A percentile compares a stretch with the other conserved stretches of the same genome.
Evolutionary conservation across 2,329 filamentous ascomycete species (phyloP).

Genomic region (Cercospora zeina): DNA sequence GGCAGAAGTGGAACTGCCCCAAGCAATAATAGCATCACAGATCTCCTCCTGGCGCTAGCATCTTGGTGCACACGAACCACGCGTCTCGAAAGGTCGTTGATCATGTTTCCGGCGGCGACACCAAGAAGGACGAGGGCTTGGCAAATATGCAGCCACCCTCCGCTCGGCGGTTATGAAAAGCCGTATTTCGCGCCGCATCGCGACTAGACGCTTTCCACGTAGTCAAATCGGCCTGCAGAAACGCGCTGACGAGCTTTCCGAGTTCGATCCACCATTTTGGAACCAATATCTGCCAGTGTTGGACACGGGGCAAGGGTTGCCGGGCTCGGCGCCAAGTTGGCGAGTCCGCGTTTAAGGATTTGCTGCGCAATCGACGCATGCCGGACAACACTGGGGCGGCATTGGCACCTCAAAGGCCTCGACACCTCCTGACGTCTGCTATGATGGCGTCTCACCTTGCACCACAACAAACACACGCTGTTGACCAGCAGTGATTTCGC

Average conservation of each 20-base stretch:
- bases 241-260: not conserved
- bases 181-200: not conserved
- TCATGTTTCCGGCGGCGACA: constrained; percentile 3
- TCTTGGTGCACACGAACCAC: constrained; percentile 10
- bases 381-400: not conserved
- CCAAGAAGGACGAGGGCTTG: constrained; percentile 4
- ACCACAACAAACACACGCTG: not conserved
- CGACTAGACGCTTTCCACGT: not conserved
- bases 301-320: not conserved
- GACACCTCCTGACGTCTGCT: not conserved
- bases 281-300: not conserved
- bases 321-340: constrained; percentile 1
- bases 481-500: not conserved
- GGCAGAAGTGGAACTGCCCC: not conserved
- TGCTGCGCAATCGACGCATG: not conserved
- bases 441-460: constrained; percentile 2
- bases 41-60: constrained; percentile 9
- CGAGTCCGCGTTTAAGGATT: not conserved
- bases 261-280: not conserved
- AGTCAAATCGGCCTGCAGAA: not conserved
- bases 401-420: constrained; percentile 1
- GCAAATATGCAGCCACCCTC: not conserved
- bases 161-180: not conserved
- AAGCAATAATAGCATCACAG: constrained; percentile 12
- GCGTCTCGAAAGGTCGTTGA: constrained; percentile 6